phyloP scores from a whole-genome alignment of 2,329 filamentous ascomycete genomes.

The Xylariaceae sp. region DNA sequence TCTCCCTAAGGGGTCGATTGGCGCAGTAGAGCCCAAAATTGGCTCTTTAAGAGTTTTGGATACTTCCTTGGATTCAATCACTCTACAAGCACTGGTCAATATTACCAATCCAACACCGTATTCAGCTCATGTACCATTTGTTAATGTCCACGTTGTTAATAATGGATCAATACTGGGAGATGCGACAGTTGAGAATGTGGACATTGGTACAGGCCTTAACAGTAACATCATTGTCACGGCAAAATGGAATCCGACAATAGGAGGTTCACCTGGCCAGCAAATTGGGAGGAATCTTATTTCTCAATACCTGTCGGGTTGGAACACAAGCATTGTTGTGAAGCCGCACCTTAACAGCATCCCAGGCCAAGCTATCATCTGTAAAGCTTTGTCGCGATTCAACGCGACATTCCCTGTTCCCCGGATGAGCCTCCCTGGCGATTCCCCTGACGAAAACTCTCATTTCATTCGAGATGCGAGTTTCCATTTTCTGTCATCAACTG shows the following conservation, averaged over 20 bases:
- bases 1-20: conserved; percentile 59
- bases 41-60: conserved; percentile 74
- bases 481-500: conserved; percentile 85
- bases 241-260: conserved; percentile 74
- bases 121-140: conserved; percentile 78
- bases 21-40: conserved; percentile 64
- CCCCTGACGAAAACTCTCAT: conserved; percentile 55
- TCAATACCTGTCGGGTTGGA: conserved; percentile 85
- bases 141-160: conserved; percentile 76
- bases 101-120: conserved; percentile 92
- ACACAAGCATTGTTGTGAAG: conserved; percentile 78
- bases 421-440: conserved; percentile 62
- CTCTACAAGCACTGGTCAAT: conserved; percentile 74
- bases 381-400: conserved; percentile 73
- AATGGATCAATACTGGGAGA: conserved; percentile 79
- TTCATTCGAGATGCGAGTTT: conserved; percentile 89
- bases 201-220: conserved; percentile 73
- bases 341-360: conserved; percentile 77
- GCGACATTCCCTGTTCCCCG: conserved; percentile 75
- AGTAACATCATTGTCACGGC: conserved; percentile 70
- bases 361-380: conserved; percentile 71
- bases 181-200: conserved; percentile 68
- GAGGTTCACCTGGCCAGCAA: conserved; percentile 64
- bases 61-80: conserved; percentile 74
- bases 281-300: conserved; percentile 78